Evolutionary conservation across 164 flowering plant genomes (phyloP), one percentile per base, ranked within the genome.

Genomic region (Kingdonia uniflora): DNA sequence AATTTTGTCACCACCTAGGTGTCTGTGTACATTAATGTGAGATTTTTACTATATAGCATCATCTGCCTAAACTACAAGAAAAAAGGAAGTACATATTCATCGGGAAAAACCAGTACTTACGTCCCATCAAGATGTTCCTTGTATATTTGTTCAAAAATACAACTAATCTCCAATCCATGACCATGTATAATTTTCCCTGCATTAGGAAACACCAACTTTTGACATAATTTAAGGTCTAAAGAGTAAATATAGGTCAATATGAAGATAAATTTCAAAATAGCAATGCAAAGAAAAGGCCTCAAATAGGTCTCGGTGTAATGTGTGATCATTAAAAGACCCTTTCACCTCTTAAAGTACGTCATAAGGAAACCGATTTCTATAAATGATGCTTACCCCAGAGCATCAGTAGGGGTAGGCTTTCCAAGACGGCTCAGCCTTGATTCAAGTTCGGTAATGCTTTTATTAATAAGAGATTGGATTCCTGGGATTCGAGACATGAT

Each of bases 101-200:
- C 35, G 4, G 35, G 8, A 29, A 8, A 29, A 29, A 29, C 6
- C 35, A 29, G 35, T 29, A 29, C 35, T 29, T 74, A 85, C 95
- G 77, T 69, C 58, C 95, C 95, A 77, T 85, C 95, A 52, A 85
- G 82, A 74, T 85, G 95, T 52, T 85, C 95, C 59, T 73, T 82
- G 67, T 71, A 85, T 48, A 65, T 85, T 65, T 79, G 85, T 71
- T 85, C 95, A 63, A 85, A 85, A 16, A 60, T 58, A 22, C 95
- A 80, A 61, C 80, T 74, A 13, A 85, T 85, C 74, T 85, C 95
- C n/a, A n/a, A n/a, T n/a, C n/a, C 80, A 81, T 77, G 49, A 82
- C 80, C 62, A 63, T 57, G 57, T 82, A 79, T 53, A 82, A 58
- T 54, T 85, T 85, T 33, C 95, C 95, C 95, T 85, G 79, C 67